phyloP scores from a whole-genome alignment of 140 eudicot species.

The Cichorium intybus region DNA sequence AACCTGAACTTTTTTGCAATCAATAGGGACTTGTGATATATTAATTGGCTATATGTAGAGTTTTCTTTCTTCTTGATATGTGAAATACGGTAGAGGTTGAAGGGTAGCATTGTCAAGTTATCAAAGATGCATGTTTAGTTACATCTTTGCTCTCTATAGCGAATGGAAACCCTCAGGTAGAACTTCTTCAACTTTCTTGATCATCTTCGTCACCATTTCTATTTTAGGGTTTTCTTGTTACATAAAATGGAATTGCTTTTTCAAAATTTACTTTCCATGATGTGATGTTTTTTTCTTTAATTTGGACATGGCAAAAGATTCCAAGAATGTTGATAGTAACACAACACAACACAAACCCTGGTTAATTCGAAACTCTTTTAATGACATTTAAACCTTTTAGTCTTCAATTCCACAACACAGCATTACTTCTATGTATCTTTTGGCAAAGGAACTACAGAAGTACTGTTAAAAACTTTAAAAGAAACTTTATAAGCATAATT shows the following conservation, averaged over 20 bases:
- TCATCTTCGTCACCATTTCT: constrained; percentile 28
- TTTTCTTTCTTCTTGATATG: neutral
- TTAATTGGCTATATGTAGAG: neutral
- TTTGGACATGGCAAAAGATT: constrained; percentile 22
- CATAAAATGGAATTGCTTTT: constrained; percentile 26
- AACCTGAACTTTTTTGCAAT: neutral
- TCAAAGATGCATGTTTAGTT: constrained; percentile 21
- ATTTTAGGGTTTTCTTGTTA: constrained; percentile 40
- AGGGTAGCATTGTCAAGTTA: constrained; percentile 31
- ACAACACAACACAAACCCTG: constrained; percentile 30
- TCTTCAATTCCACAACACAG: neutral
- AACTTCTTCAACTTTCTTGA: constrained; percentile 35
- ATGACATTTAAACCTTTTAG: constrained; percentile 22
- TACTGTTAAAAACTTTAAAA: neutral
- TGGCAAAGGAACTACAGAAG: constrained; percentile 12
- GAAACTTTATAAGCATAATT: constrained; percentile 1
- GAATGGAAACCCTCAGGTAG: constrained; percentile 28
- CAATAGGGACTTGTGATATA: neutral
- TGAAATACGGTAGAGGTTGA: constrained; percentile 23
- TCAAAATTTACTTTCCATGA: constrained; percentile 24
- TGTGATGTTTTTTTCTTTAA: constrained; percentile 33
- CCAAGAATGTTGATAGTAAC: constrained; percentile 31
- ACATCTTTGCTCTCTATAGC: constrained; percentile 20
- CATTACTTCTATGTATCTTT: constrained; percentile 10
- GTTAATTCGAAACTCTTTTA: constrained; percentile 16